Evolutionary conservation across 495 filamentous ascomycete genomes (phyloP), one percentile per base, ranked within the genome.

Genomic region (Penicillium diatomitis): DNA sequence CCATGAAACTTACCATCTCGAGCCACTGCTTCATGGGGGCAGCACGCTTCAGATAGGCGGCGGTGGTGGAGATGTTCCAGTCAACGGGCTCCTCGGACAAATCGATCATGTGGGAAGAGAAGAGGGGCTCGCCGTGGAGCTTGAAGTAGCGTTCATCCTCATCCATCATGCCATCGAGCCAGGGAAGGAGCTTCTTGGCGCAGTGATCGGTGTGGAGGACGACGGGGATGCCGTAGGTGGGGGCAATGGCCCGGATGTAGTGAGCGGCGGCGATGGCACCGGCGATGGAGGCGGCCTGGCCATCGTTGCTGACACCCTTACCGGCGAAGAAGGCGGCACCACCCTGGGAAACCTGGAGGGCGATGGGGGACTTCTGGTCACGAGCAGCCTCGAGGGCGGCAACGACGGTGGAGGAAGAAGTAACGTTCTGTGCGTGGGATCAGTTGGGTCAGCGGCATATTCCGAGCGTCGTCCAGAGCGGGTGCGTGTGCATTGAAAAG

Each of bases 1-100:
- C 4, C 8, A 32, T 4, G 7, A 35, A 38, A 61, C 77, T 59
- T 68, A 90, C 87, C 92, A 97, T 99, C 79, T 99, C 92, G 47
- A 99, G 80, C 87, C 88, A 99, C 68, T 96, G 88, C 76, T 95
- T 95, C 88, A 96, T 86, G 47, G 90, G 88, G 36, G 87, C 86
- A 53, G 83, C 86, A 53, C 90, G 82, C 80, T 95, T 84, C 35
- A 96, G 77, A 77, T 97, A 96, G 62, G 83, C 79, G 62, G 84
- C 85, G 49, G 90, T 96, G 58, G 88, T 95, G 52, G 81, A 55
- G 60, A 99, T 91, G 82, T 99, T 99, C 67, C 76, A 83, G 34
- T 91, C 81, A 45, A 95, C 83, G 31, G 75, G 64, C 75, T 97
- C 92, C 77, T 96, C 91, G 33, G 80, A 84, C 61, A 98, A 65